Evolutionary conservation across 148 eudicot species (phyloP), one percentile per base, ranked within the genome.

Genomic region (Rheum nobile): DNA sequence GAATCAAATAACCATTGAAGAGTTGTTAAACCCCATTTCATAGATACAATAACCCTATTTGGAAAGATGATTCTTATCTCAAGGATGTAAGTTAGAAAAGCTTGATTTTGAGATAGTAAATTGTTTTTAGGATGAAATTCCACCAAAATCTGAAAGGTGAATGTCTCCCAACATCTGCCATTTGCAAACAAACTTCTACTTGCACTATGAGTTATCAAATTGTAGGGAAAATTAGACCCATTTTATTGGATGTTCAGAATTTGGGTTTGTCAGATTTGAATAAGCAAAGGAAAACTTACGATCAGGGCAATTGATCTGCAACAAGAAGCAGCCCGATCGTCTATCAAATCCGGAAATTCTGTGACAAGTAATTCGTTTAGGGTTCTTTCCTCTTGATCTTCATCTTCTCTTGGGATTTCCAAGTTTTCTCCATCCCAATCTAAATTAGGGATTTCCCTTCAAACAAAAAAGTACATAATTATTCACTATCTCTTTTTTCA

Each of bases 281-380:
- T 19, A 39, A 14, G 19, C 16, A 22, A 32, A 46, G 39, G 29
- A 24, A 16, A 8, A 81, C 96, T 86, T 84, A 91, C 98, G 38
- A 84, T 73, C 39, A 91, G 74, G 72, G 90, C 89, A 37, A 91
- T 71, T 67, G 79, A 67, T 85, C 80, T 89, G 82, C 95, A 89
- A 61, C 78, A 84, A 34, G 85, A 76, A 46, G 85, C 88, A 74
- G 80, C 79, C 63, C 72, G 77, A 74, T 85, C 89, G 3, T 79
- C 75, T 1, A 84, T 72, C 14, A 81, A 79, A 48, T 85, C 84
- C 0, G 19, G 52, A 46, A 46, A 46, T 17, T 46, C 52, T 46
- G 52, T 46, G 21, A 4, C 52, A 46, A 46, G 17, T 46, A 17
- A 46, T 46, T 19, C 52, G n/a, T 21, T 2, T 19, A 50, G 57